phyloP scores from a whole-genome alignment of 2,329 filamentous ascomycete species.

The Colletotrichum filicis region DNA sequence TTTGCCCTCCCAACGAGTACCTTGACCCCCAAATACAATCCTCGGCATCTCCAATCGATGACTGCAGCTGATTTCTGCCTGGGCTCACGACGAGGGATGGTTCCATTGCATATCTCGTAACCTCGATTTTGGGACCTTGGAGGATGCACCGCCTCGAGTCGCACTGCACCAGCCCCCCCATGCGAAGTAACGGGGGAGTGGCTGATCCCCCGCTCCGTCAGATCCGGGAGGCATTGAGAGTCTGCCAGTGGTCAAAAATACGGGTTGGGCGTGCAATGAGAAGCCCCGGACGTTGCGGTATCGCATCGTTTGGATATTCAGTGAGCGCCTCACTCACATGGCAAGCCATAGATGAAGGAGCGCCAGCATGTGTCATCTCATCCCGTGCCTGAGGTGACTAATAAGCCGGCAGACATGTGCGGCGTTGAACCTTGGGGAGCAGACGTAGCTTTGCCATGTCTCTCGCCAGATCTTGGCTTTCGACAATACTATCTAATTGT shows the following conservation, averaged over 20 bases:
- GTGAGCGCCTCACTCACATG: conserved; percentile 3
- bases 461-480: neutral
- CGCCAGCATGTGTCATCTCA: conserved; percentile 28
- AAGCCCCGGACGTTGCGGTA: neutral
- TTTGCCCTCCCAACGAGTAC: neutral
- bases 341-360: neutral
- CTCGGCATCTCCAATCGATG: neutral
- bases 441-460: neutral
- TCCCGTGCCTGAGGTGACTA: conserved; percentile 10
- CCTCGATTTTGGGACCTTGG: conserved; percentile 2
- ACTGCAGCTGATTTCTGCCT: conserved; percentile 12
- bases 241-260: conserved; percentile 11
- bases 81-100: neutral
- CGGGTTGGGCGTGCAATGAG: neutral
- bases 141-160: conserved; percentile 25
- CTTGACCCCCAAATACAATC: neutral
- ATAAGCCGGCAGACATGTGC: neutral
- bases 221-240: neutral
- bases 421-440: neutral
- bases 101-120: neutral
- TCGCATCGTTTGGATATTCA: neutral
- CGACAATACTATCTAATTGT: neutral
- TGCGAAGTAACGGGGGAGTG: conserved; percentile 2
- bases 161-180: conserved; percentile 9
- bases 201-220: conserved; percentile 6